These are phyloP conservation scores for Sporothrix sp. DNA, from an alignment of 2,329 filamentous ascomycete species.

Conservation along the genomic window DNA sequence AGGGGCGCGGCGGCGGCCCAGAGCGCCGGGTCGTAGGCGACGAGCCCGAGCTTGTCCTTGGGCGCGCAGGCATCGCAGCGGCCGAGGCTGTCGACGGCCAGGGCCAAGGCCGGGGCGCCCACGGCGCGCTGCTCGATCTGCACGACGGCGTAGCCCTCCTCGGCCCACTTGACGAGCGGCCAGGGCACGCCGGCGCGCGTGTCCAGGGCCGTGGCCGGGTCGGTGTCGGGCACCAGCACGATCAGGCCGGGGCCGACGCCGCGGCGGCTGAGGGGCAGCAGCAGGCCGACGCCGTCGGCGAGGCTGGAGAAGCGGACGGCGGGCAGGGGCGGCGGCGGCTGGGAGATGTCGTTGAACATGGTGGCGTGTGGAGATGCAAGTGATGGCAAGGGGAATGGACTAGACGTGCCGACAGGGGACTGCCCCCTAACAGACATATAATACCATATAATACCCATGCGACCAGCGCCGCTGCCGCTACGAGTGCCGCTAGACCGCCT, in stretches of 20 bases:
- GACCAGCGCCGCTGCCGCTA: no score
- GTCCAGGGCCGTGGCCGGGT: background rate
- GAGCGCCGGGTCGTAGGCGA: constrained; percentile 16
- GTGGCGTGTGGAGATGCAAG: no score
- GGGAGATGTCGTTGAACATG: background rate
- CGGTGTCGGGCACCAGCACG: no score
- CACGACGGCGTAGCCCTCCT: constrained; percentile 56
- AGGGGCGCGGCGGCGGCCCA: no score
- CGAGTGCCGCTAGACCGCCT: no score
- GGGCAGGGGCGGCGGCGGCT: background rate
- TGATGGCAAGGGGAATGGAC: no score
- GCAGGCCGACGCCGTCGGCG: background rate
- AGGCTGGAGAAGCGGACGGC: background rate
- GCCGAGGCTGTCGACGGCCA: constrained; percentile 9
- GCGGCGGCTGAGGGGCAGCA: constrained; percentile 6
- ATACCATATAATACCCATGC: no score
- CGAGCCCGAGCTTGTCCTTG: constrained; percentile 15
- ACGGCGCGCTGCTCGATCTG: constrained; percentile 34
- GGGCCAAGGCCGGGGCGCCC: background rate
- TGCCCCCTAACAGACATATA: no score
- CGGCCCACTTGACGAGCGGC: constrained; percentile 57
- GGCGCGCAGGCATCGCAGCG: constrained; percentile 14
- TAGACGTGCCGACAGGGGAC: no score
- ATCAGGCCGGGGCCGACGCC: constrained; percentile 1
- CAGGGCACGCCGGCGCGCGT: constrained; percentile 7